Evolutionary conservation across 495 filamentous ascomycete genomes (phyloP), one percentile per base, ranked within the genome.

Genomic region (Xylaria nigripes): DNA sequence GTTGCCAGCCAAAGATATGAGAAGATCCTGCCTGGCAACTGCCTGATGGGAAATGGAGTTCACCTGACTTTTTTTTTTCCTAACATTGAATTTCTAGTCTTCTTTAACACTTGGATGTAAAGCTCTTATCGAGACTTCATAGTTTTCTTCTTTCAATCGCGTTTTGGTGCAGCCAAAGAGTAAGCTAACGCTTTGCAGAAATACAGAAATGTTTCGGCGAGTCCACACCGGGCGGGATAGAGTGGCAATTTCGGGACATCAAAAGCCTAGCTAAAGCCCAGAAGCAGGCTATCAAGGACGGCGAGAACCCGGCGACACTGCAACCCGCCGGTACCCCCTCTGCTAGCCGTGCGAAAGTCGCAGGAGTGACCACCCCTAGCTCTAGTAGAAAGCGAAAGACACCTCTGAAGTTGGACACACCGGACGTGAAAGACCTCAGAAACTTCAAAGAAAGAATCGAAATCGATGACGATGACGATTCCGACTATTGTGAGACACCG

Each of bases 201-300:
- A 69, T 76, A 8, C 70, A 70, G 29, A 68, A 68, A 45, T 61
- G 67, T 27, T 76, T 68, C 47, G 74, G 74, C 3, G 70, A 68
- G 13, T 72, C 69, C 5, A 77, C 74, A 1, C 43, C 65, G 0
- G 60, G 58, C 6, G 74, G 75, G 2, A 57, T 81, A 0, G 61
- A 71, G 16, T 79, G 75, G 63, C 72, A 73, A 24, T 76, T 79
- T 52, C 68, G 77, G 0, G 56, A 57, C 6, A 64, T 77, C 60
- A 79, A 74, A 56, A 61, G 61, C 16, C 59, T 68, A 1, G 72
- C 68, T 42, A 62, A 68, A 1, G 58, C 51, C 0, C 70, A 79
- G 46, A 60, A 61, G 27, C 50, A 57, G 3, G 73, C 75, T 0
- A 64, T 68, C 3, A 58, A 61, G 9, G 51, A 55, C 0, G 65